Evolutionary conservation across 257 asterid species (phyloP).

Genomic region (Penstemon barbatus): DNA sequence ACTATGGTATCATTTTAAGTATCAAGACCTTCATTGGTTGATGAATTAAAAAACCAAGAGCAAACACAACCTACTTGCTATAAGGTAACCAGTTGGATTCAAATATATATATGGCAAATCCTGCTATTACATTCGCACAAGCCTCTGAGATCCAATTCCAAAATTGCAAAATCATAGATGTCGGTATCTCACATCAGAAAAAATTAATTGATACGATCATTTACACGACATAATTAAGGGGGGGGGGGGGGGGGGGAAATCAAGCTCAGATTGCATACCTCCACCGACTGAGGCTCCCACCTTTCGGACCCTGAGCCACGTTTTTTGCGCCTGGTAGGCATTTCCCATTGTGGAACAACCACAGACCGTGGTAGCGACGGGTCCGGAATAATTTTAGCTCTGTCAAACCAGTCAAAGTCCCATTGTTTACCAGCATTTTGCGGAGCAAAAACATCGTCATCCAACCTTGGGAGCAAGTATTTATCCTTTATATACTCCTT

Average conservation of each 20-base stretch:
- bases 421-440: constrained; percentile 89
- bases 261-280: constrained; percentile 53
- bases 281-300: constrained; percentile 91
- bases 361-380: constrained; percentile 76
- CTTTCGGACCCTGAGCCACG: constrained; percentile 32
- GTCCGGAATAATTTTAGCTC: constrained; percentile 69
- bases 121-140: not conserved
- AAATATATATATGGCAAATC: constrained; percentile 1
- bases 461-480: constrained; percentile 76
- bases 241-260: not conserved
- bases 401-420: constrained; percentile 98
- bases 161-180: constrained; percentile 21
- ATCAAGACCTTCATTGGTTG: not conserved
- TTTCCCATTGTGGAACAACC: constrained; percentile 86
- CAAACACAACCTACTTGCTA: constrained; percentile 5
- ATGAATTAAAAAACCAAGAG: not conserved
- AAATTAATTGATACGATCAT: not conserved
- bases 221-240: not conserved
- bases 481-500: constrained; percentile 60
- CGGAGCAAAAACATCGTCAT: constrained; percentile 70
- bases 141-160: constrained; percentile 13
- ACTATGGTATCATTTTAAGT: not conserved
- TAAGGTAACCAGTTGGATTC: constrained; percentile 2
- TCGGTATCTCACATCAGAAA: not conserved
- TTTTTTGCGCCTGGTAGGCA: constrained; percentile 74